Percentiles rank a stretch among this genome's conserved stretches.
phyloP scores from a whole-genome alignment of 2,329 filamentous ascomycete species.

The Diaporthe vexans region DNA sequence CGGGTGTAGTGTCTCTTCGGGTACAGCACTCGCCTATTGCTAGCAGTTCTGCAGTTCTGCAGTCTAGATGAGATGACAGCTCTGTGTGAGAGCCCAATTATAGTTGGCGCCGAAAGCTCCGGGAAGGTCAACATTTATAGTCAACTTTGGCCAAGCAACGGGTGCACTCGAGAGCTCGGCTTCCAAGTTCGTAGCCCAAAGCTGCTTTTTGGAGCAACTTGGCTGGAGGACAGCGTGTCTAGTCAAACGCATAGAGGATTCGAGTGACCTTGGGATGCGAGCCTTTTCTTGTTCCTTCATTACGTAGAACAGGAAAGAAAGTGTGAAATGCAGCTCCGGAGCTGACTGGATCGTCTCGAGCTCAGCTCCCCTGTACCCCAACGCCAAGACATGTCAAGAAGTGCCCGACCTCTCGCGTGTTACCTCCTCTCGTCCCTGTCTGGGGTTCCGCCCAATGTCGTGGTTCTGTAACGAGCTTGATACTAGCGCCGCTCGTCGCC shows the following conservation, averaged over 20 bases:
- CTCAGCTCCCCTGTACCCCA: not conserved
- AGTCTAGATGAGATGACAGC: not conserved
- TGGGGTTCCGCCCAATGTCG: slow-evolving; percentile 12
- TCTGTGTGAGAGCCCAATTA: not conserved
- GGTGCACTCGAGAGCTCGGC: not conserved
- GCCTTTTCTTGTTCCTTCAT: not conserved
- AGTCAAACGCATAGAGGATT: not conserved
- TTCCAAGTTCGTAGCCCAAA: not conserved
- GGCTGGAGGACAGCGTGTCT: not conserved
- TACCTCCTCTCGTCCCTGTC: slow-evolving; percentile 3
- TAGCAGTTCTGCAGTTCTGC: not conserved
- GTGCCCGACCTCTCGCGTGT: not conserved
- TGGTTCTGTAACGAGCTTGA: slow-evolving; percentile 26
- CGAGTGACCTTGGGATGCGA: not conserved
- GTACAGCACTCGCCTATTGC: not conserved
- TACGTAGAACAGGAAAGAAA: not conserved
- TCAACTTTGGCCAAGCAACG: not conserved
- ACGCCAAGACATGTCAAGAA: slow-evolving; percentile 30
- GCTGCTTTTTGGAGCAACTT: not conserved
- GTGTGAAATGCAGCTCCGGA: not conserved
- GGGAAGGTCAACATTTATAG: too few relatives aligned
- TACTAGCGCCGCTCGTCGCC: slow-evolving; percentile 13
- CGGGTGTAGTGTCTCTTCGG: not conserved
- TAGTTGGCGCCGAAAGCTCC: not conserved
- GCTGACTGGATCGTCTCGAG: not conserved